Percentiles rank a stretch among this genome's conserved stretches.
Conservation (phyloP, 1,284 basidiomycete genomes). For the Fomes fomentarius region DNA sequence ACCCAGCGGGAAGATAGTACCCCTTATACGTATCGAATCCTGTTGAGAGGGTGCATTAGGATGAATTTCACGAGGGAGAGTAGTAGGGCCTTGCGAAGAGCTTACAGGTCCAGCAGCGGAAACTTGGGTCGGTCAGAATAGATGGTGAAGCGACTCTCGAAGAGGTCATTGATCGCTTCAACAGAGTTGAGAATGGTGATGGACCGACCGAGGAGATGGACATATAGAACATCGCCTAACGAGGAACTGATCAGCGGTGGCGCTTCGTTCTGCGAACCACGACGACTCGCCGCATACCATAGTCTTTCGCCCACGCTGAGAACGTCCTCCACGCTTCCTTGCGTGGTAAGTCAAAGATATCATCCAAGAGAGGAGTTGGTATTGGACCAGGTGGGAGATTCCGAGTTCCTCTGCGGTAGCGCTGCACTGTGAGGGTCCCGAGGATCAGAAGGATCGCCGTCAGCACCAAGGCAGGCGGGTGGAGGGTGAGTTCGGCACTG, state of each 20-base stretch:
- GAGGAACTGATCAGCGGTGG: neutral
- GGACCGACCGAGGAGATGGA: conserved; percentile 18
- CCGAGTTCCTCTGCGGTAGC: too few species aligned
- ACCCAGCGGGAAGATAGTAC: neutral
- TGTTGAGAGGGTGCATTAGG: neutral
- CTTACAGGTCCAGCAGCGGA: conserved; percentile 12
- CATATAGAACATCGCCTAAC: conserved; percentile 25
- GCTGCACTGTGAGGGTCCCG: too few species aligned
- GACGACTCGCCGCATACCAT: too few species aligned
- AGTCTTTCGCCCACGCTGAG: conserved; percentile 31
- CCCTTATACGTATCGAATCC: neutral
- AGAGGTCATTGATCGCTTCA: conserved; percentile 54
- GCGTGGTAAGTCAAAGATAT: conserved; percentile 56
- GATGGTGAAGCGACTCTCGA: conserved; percentile 62
- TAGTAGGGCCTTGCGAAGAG: neutral
- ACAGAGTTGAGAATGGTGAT: conserved; percentile 47
- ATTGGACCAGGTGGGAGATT: neutral
- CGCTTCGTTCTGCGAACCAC: neutral
- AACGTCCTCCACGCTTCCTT: conserved; percentile 46
- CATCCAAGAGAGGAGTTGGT: conserved; percentile 48
- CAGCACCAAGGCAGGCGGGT: too few species aligned
- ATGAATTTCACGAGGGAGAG: neutral
- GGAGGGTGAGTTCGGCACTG: too few species aligned
- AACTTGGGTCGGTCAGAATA: conserved; percentile 50
- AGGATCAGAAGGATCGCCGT: too few species aligned